Conservation (phyloP, 108 stramenopile species). For the Skeletonema marinoi region DNA sequence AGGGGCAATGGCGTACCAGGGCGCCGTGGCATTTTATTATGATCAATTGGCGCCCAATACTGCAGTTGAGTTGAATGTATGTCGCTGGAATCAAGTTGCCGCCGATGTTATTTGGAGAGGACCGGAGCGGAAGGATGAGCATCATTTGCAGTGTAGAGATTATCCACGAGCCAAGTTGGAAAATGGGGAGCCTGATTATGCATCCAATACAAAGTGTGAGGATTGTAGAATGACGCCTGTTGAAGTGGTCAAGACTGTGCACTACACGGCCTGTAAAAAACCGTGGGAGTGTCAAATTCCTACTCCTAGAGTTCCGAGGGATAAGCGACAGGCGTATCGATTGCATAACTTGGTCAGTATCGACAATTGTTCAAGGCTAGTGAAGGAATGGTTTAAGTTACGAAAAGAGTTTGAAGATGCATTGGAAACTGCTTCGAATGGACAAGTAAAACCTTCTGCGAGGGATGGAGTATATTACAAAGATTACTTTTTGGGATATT, state of each 20-base stretch:
- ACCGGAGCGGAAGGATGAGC: slow-evolving; percentile 12
- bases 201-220: slow-evolving; percentile 52
- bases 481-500: slow-evolving; percentile 71
- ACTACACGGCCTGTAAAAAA: slow-evolving; percentile 88
- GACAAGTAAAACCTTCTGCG: slow-evolving; percentile 21
- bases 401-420: slow-evolving; percentile 69
- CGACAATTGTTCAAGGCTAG: slow-evolving; percentile 68
- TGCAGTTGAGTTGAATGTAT: slow-evolving; percentile 61
- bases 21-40: slow-evolving; percentile 77
- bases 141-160: slow-evolving; percentile 60
- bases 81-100: slow-evolving; percentile 66
- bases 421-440: slow-evolving; percentile 38
- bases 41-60: slow-evolving; percentile 18
- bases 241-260: slow-evolving; percentile 55
- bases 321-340: slow-evolving; percentile 59
- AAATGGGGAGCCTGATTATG: slow-evolving; percentile 52
- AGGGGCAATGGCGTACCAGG: slow-evolving; percentile 75
- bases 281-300: slow-evolving; percentile 74
- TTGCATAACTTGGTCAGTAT: slow-evolving; percentile 45
- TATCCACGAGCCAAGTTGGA: slow-evolving; percentile 50
- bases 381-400: slow-evolving; percentile 83
- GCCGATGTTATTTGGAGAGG: slow-evolving; percentile 53
- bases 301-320: slow-evolving; percentile 53
- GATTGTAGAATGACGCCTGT: slow-evolving; percentile 65
- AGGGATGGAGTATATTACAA: slow-evolving; percentile 51